Evolutionary conservation across 306 rosid species (phyloP).

Genomic region (Prunus padus): DNA sequence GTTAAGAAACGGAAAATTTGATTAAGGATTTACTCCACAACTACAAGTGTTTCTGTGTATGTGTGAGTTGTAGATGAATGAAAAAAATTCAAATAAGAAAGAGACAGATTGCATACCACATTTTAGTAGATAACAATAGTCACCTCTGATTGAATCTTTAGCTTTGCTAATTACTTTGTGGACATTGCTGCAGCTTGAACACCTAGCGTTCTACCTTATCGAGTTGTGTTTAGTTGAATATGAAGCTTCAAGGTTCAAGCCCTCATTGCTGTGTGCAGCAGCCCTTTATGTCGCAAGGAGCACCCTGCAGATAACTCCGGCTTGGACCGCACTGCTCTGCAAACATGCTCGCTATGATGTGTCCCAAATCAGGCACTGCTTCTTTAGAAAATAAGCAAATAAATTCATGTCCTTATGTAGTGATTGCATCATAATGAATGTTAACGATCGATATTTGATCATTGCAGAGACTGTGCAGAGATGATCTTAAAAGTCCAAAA

Average conservation of each 20-base stretch:
- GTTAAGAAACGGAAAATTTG: neutral
- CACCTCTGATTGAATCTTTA: neutral
- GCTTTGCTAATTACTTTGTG: constrained; percentile 26
- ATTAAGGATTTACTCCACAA: neutral
- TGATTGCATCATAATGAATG: neutral
- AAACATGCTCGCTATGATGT: constrained; percentile 69
- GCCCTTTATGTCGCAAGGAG: constrained; percentile 84
- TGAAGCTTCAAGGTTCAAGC: constrained; percentile 71
- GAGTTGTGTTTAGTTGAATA: constrained; percentile 76
- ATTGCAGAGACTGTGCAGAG: constrained; percentile 63
- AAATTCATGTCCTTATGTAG: neutral
- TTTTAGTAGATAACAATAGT: neutral
- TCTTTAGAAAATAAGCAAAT: neutral
- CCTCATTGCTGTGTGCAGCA: constrained; percentile 86
- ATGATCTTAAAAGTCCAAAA: constrained; percentile 70
- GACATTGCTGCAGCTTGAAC: constrained; percentile 60
- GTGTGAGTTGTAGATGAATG: neutral
- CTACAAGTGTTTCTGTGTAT: no score
- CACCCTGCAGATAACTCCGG: constrained; percentile 56
- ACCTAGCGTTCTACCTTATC: constrained; percentile 66
- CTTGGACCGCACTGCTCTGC: constrained; percentile 73
- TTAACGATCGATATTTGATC: neutral
- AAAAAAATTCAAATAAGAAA: neutral
- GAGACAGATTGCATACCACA: neutral
- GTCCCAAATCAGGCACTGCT: constrained; percentile 61